These are phyloP conservation scores for Mycena capillaripes DNA, from an alignment of 768 basidiomycete genomes.

Conservation along the genomic window DNA sequence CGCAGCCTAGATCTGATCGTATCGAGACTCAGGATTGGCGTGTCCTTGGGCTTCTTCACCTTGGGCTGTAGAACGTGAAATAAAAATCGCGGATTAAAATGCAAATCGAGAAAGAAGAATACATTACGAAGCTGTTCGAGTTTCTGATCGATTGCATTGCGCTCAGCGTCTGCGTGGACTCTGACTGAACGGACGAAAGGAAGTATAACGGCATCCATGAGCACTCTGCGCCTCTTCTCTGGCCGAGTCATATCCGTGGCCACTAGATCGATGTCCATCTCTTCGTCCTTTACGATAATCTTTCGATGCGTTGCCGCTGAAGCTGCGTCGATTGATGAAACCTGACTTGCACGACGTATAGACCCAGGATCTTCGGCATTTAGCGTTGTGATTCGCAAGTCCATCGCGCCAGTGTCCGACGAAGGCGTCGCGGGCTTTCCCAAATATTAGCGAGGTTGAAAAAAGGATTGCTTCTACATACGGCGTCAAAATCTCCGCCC, in stretches of 20 bases:
- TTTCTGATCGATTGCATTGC: background rate
- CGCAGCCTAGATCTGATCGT: slow-evolving; percentile 10
- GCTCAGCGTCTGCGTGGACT: background rate
- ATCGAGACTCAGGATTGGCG: background rate
- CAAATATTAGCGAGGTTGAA: background rate
- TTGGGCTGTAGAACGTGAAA: slow-evolving; percentile 23
- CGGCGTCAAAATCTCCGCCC: background rate
- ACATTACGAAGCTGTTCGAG: slow-evolving; percentile 19
- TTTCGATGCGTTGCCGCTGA: background rate
- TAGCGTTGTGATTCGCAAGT: background rate
- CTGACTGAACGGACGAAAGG: background rate
- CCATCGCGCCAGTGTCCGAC: background rate
- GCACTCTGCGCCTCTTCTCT: slow-evolving; percentile 2
- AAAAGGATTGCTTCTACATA: background rate
- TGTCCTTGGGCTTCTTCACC: slow-evolving; percentile 38
- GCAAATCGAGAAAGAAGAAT: background rate
- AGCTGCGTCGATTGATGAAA: no score
- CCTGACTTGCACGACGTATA: no score
- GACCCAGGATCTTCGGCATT: background rate
- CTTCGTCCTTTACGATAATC: slow-evolving; percentile 15
- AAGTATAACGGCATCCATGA: slow-evolving; percentile 13
- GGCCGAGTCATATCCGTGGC: background rate
- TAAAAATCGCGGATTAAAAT: background rate
- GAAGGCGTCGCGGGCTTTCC: background rate
- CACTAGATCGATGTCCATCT: slow-evolving; percentile 5